These are phyloP conservation scores for Calonectria ilicicola DNA, from an alignment of 2,329 filamentous ascomycete genomes.

Conservation along the genomic window DNA sequence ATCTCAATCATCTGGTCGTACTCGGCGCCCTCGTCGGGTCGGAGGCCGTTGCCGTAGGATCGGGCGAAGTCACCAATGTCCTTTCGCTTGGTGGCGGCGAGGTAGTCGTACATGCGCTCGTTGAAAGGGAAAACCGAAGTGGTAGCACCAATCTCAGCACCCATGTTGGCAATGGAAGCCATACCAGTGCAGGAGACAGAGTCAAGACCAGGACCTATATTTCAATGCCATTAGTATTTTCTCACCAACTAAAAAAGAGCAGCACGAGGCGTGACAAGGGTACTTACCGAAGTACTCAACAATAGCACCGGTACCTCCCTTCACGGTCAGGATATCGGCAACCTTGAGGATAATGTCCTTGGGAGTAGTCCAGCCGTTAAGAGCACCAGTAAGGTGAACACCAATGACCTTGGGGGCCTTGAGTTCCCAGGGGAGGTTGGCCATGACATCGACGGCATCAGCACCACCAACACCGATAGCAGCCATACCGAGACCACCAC, in stretches of 20 bases:
- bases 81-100: constrained; percentile 88
- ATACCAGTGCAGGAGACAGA: constrained; percentile 87
- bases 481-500: constrained; percentile 93
- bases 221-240: not conserved
- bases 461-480: constrained; percentile 98
- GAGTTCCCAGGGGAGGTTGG: constrained; percentile 95
- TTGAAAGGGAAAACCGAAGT: constrained; percentile 98
- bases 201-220: constrained; percentile 65
- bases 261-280: not conserved
- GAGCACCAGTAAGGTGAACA: constrained; percentile 90
- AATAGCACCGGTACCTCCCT: constrained; percentile 95
- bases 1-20: constrained; percentile 95
- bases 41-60: constrained; percentile 85
- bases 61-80: constrained; percentile 93
- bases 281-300: constrained; percentile 77
- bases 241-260: no score
- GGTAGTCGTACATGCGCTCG: constrained; percentile 97
- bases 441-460: constrained; percentile 99
- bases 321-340: constrained; percentile 95
- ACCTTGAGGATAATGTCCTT: constrained; percentile 99
- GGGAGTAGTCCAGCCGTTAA: constrained; percentile 92
- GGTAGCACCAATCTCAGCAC: constrained; percentile 83
- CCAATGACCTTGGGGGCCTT: constrained; percentile 98
- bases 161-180: constrained; percentile 83
- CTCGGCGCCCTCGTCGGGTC: constrained; percentile 86